These are phyloP conservation scores for Colletotrichum navitas DNA, from an alignment of 2,329 filamentous ascomycete species.

Conservation along the genomic window DNA sequence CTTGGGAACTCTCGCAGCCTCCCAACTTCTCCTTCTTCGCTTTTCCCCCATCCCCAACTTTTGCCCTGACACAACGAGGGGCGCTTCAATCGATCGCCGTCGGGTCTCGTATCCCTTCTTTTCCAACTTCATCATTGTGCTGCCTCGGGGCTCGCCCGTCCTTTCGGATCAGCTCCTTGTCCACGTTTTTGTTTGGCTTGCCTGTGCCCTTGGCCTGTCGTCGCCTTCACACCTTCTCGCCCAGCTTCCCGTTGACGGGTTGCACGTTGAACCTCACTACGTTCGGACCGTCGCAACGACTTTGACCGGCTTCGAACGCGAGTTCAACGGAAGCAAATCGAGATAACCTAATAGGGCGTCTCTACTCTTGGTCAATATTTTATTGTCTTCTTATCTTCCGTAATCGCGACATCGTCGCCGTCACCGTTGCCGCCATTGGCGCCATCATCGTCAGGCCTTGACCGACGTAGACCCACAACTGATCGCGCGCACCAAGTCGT, in stretches of 20 bases:
- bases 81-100: conserved; percentile 41
- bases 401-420: conserved; percentile 23
- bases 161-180: conserved; percentile 14
- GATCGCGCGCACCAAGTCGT: conserved; percentile 29
- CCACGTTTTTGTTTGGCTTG: conserved; percentile 19
- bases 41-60: conserved; percentile 50
- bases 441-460: conserved; percentile 42
- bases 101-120: conserved; percentile 39
- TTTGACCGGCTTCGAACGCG: conserved; percentile 14
- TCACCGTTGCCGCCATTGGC: conserved; percentile 21
- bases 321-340: conserved; percentile 1
- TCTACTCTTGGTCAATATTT: neutral
- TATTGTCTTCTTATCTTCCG: neutral
- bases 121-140: conserved; percentile 43
- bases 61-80: conserved; percentile 35
- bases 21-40: conserved; percentile 55
- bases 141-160: conserved; percentile 14
- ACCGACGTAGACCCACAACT: conserved; percentile 41
- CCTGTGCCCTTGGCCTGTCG: conserved; percentile 24
- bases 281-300: conserved; percentile 32
- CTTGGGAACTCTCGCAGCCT: conserved; percentile 48
- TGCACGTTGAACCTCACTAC: conserved; percentile 40
- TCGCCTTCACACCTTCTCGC: conserved; percentile 24
- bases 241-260: conserved; percentile 40
- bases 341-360: conserved; percentile 19